Evolutionary conservation across 495 filamentous ascomycete species (phyloP).

Genomic region (Sordaria brevicollis): DNA sequence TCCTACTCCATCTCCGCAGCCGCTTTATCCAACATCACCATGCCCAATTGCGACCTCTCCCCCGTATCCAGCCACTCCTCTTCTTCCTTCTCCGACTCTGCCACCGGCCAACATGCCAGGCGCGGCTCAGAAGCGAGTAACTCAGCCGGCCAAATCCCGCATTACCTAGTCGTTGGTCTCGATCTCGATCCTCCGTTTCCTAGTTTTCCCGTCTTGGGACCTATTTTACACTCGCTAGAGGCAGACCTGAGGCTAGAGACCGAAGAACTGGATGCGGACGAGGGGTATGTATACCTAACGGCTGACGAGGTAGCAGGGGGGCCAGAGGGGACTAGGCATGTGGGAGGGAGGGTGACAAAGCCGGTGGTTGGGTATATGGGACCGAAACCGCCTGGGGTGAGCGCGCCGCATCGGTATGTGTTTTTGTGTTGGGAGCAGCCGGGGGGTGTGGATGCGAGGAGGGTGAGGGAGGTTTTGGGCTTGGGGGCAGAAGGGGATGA

Average conservation of each 20-base stretch:
- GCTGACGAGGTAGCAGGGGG: background rate
- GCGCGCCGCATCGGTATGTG: slow-evolving; percentile 44
- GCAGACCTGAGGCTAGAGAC: slow-evolving; percentile 21
- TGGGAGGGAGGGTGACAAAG: background rate
- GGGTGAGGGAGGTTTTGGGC: slow-evolving; percentile 30
- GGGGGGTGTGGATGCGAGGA: slow-evolving; percentile 31
- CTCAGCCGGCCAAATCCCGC: background rate
- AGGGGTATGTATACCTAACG: slow-evolving; percentile 11
- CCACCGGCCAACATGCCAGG: background rate
- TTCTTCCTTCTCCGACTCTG: background rate
- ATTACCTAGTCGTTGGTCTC: slow-evolving; percentile 37
- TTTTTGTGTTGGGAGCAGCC: slow-evolving; percentile 52
- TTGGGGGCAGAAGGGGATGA: background rate
- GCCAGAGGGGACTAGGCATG: background rate
- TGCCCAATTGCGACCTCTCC: slow-evolving; percentile 9
- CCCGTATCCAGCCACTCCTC: slow-evolving; percentile 11
- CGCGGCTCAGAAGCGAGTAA: background rate
- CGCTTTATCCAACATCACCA: slow-evolving; percentile 10
- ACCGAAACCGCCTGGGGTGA: slow-evolving; percentile 40
- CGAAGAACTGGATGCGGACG: background rate
- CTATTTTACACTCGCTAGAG: slow-evolving; percentile 39
- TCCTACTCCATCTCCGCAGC: slow-evolving; percentile 13
- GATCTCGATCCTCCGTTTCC: slow-evolving; percentile 47
- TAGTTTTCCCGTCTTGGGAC: slow-evolving; percentile 35
- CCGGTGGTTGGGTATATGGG: slow-evolving; percentile 33